Evolutionary conservation across 23 red algal genomes (phyloP).

Genomic region (Chondrus crispus): DNA sequence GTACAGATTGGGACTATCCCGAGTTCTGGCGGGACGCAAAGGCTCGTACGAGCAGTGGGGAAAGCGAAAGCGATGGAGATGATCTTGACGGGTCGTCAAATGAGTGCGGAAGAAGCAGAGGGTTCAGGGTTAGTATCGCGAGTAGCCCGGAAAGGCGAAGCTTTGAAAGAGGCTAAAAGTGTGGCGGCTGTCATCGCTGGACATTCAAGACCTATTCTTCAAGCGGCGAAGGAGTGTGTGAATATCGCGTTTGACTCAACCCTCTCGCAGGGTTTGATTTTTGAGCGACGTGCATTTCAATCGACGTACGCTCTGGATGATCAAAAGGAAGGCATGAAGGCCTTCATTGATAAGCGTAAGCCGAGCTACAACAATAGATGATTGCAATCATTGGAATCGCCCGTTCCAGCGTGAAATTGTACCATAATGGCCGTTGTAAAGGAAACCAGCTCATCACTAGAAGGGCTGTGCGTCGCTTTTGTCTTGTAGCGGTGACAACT

Average conservation of each 20-base stretch:
- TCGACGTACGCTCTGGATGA: constrained; percentile 82
- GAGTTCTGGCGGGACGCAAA: constrained; percentile 95
- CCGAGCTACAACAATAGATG: constrained; percentile 47
- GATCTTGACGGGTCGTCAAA: constrained; percentile 86
- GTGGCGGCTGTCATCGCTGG: constrained; percentile 78
- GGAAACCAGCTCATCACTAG: too few species aligned
- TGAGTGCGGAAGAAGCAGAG: constrained; percentile 91
- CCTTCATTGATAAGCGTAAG: constrained; percentile 73
- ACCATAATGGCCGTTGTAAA: too few species aligned
- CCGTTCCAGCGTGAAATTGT: too few species aligned
- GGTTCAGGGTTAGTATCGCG: constrained; percentile 83
- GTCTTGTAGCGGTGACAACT: too few species aligned
- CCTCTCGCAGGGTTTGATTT: constrained; percentile 62
- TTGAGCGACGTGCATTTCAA: constrained; percentile 85
- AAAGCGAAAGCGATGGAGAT: constrained; percentile 99
- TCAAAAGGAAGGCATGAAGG: constrained; percentile 97
- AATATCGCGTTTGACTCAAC: constrained; percentile 68
- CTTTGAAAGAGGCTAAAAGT: constrained; percentile 65
- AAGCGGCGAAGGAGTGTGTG: constrained; percentile 89
- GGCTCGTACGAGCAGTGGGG: constrained; percentile 91
- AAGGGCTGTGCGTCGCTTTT: too few species aligned
- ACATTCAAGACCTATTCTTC: constrained; percentile 68
- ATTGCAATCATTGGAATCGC: too few species aligned
- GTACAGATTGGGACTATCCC: constrained; percentile 92
- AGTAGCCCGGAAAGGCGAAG: constrained; percentile 61